A percentile compares a stretch with the other conserved stretches of the same genome.
phyloP scores from a whole-genome alignment of 192 early-diverging fungal genomes.

The Coemansia erecta region DNA sequence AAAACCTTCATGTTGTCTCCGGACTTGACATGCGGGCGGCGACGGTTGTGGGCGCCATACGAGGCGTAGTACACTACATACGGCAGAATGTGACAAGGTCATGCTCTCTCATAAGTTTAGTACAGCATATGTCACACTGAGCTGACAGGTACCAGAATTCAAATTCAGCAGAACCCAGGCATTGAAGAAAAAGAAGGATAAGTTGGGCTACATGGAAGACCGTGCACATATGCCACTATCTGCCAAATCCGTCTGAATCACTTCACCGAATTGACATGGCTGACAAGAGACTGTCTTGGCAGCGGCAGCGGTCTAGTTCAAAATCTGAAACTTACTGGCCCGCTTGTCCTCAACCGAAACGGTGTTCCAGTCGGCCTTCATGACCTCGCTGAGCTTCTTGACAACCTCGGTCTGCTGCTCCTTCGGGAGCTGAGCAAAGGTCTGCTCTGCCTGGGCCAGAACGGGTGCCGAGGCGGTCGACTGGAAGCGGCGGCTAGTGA shows the following conservation, averaged over 20 bases:
- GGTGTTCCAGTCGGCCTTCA: conserved; percentile 96
- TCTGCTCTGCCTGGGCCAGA: conserved; percentile 44
- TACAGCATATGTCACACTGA: no score
- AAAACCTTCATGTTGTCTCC: conserved; percentile 69
- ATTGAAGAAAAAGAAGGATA: no score
- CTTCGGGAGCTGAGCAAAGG: conserved; percentile 69
- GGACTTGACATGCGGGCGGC: conserved; percentile 70
- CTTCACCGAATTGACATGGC: no score
- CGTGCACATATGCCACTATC: no score
- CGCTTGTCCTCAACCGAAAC: conserved; percentile 92
- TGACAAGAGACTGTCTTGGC: neutral
- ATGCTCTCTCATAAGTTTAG: no score
- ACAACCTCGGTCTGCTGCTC: conserved; percentile 81
- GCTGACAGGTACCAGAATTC: no score
- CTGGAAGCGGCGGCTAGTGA: conserved; percentile 66
- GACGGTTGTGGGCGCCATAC: conserved; percentile 90
- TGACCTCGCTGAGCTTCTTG: conserved; percentile 74
- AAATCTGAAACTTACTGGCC: conserved; percentile 56
- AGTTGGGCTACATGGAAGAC: no score
- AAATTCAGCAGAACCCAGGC: no score
- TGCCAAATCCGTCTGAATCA: no score
- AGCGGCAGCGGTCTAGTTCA: no score
- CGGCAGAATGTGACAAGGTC: neutral
- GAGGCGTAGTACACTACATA: conserved; percentile 85
- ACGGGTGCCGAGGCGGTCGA: conserved; percentile 39